Conservation (phyloP, 306 rosid species). For the Datisca glomerata region DNA sequence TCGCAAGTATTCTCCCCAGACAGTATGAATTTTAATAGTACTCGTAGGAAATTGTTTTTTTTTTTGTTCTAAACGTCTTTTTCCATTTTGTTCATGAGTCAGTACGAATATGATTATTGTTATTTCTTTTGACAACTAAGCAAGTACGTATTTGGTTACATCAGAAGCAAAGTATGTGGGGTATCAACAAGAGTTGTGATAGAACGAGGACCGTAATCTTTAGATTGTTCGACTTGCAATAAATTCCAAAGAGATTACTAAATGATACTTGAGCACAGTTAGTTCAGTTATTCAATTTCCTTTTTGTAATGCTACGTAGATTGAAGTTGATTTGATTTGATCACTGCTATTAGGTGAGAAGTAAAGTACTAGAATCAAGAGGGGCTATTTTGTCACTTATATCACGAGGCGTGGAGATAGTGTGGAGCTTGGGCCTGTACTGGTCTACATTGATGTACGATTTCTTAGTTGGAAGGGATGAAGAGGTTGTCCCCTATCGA, state of each 20-base stretch:
- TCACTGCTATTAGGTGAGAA: slow-evolving; percentile 51
- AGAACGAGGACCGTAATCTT: background rate
- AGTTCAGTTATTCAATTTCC: background rate
- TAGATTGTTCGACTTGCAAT: background rate
- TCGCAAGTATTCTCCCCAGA: slow-evolving; percentile 93
- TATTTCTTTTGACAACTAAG: background rate
- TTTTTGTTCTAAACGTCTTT: background rate
- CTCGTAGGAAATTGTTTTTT: slow-evolving; percentile 2
- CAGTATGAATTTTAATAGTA: slow-evolving; percentile 32
- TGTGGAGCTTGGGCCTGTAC: slow-evolving; percentile 83
- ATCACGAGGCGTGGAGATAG: slow-evolving; percentile 83
- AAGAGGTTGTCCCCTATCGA: slow-evolving; percentile 93
- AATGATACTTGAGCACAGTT: background rate
- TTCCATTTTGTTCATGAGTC: background rate
- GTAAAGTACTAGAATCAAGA: slow-evolving; percentile 74
- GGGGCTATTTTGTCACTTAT: slow-evolving; percentile 69
- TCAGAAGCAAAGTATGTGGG: background rate
- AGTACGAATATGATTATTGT: background rate
- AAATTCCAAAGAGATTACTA: background rate
- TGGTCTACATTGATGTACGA: slow-evolving; percentile 82
- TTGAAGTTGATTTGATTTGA: slow-evolving; percentile 3
- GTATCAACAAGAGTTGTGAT: background rate
- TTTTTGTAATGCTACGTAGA: no score
- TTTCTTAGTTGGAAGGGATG: slow-evolving; percentile 88
- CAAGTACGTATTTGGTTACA: no score